Base-by-base conservation (phyloP, 2,329 filamentous ascomycete genomes). In the Fusarium continuum region DNA sequence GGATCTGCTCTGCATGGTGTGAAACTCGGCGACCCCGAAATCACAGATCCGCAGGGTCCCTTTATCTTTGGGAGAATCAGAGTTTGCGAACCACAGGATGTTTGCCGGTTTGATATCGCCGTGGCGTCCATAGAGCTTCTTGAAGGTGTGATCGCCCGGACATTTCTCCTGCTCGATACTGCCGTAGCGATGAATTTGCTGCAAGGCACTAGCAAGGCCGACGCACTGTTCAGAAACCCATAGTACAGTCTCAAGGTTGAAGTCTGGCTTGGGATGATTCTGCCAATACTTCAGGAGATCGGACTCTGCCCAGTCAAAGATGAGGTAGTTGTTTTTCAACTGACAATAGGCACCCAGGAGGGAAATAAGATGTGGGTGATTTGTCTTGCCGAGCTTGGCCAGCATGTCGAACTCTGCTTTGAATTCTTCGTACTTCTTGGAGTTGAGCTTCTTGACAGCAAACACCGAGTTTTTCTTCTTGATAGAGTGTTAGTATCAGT, bases 31-130 rank as follows among this genome's bases (percentile, higher is more conserved):
- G 4, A 49, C 29, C 4, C 61, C 61, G 17, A 64, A 55, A 16
- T 62, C 54, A 10, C 46, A 31, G 20, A 64, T 62, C 5, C 43
- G 35, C 8, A 64, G 41, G 2, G 44, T 59, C 5, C 59, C 50
- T 6, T 16, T 26, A 5, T 23, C 16, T 2, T 26, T n/a, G 1
- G 34, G 11, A 4, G 14, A 25, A 9, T 45, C 17, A 6, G 28
- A 16, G 3, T 23, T 26, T 7, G 44, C 25, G 22, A 64, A 65
- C 29, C 47, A 53, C 5, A 65, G 29, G 7, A 65, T 61, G 14
- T 61, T 65, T 8, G 44, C 39, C 5, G 60, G 60, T 23, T 64
- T 64, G 10, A 65, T 51, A 9, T 64, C 60, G 2, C 63, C 48
- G 16, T 64, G 60, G 5, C 53, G 53, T 6, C 55, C 59, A 11